phyloP scores from a whole-genome alignment of 192 early-diverging fungal genomes.

The Coemansia sp. region DNA sequence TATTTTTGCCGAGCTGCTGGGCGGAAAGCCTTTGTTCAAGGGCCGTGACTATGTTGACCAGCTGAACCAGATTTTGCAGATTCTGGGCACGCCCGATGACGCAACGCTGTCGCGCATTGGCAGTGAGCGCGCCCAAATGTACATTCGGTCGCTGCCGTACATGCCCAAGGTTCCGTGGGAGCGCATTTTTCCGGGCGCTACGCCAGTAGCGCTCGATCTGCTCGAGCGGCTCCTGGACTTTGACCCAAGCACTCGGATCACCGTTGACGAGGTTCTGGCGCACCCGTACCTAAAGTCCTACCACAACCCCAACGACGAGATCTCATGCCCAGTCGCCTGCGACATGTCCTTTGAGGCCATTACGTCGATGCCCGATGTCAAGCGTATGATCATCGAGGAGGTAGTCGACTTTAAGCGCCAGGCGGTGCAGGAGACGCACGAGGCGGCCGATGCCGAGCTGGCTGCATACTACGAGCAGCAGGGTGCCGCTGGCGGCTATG shows the following conservation, averaged over 20 bases:
- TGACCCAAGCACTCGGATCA: slow-evolving; percentile 89
- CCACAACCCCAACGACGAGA: slow-evolving; percentile 87
- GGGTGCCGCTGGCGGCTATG: not conserved
- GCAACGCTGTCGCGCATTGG: slow-evolving; percentile 83
- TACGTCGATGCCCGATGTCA: slow-evolving; percentile 36
- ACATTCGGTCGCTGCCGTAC: slow-evolving; percentile 86
- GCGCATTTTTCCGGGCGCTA: slow-evolving; percentile 84
- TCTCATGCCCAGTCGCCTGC: slow-evolving; percentile 41
- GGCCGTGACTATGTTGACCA: slow-evolving; percentile 98
- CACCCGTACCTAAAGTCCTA: slow-evolving; percentile 93
- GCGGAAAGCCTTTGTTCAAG: slow-evolving; percentile 91
- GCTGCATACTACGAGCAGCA: slow-evolving; percentile 25
- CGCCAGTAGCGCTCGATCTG: slow-evolving; percentile 77
- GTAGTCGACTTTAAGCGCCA: slow-evolving; percentile 73
- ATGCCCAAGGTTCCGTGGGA: slow-evolving; percentile 89
- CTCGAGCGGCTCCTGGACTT: slow-evolving; percentile 86
- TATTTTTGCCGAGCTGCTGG: slow-evolving; percentile 97
- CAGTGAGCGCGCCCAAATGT: slow-evolving; percentile 91
- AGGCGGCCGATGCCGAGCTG: slow-evolving; percentile 34
- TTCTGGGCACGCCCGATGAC: slow-evolving; percentile 96
- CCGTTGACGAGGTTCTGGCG: slow-evolving; percentile 86
- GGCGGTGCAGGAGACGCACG: slow-evolving; percentile 46
- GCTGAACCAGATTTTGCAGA: slow-evolving; percentile 92
- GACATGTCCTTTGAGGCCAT: slow-evolving; percentile 49
- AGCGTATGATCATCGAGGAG: slow-evolving; percentile 78